Percentiles rank a stretch among this genome's conserved stretches.
Conservation (phyloP, 164 flowering plant species). For the Annona cherimola region DNA sequence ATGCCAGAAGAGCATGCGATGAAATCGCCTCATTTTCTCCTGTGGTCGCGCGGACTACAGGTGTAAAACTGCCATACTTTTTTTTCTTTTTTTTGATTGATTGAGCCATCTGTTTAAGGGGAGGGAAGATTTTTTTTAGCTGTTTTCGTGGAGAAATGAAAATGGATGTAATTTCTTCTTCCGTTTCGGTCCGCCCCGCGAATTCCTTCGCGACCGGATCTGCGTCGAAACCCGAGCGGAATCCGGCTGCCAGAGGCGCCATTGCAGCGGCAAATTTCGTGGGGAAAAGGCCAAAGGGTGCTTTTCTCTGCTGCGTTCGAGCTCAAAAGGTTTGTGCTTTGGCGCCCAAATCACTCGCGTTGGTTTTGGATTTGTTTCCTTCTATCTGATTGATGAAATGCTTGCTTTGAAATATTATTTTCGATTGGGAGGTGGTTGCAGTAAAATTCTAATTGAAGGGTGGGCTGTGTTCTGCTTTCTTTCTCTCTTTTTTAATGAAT, state of each 20-base stretch:
- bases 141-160: background rate
- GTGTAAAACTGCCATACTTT: background rate
- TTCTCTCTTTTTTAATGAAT: no score
- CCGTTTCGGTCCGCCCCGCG: conserved; percentile 7
- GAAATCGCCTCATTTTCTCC: background rate
- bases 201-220: conserved; percentile 2
- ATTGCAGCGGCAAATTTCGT: conserved; percentile 1
- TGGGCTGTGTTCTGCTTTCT: no score
- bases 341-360: background rate
- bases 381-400: no score
- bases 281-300: conserved; percentile 3
- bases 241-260: background rate
- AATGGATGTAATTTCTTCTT: background rate
- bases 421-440: no score
- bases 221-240: conserved; percentile 1
- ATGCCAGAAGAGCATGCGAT: no score
- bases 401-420: no score
- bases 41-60: background rate
- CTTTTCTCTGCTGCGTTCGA: conserved; percentile 7
- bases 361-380: background rate
- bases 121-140: background rate
- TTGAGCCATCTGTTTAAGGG: background rate
- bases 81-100: no score
- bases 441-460: no score
- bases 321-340: conserved; percentile 17